Conservation (phyloP, 768 basidiomycete genomes). For the Udeniomyces megalosporus region DNA sequence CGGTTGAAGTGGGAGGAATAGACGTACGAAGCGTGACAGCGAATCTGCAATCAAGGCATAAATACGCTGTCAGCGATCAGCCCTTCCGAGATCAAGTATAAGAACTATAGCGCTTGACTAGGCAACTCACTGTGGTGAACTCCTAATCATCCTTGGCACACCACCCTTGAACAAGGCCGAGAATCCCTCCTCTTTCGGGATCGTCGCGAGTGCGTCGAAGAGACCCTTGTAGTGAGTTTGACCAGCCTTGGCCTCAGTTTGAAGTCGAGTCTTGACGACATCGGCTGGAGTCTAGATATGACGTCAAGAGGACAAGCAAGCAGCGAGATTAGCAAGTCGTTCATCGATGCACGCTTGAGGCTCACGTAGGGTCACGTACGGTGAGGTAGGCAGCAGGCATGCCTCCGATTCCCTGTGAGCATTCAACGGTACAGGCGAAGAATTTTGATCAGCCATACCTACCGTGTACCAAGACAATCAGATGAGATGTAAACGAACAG, state of each 20-base stretch:
- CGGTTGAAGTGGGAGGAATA: neutral
- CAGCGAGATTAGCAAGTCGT: neutral
- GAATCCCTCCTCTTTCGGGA: slow-evolving; percentile 44
- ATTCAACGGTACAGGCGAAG: slow-evolving; percentile 18
- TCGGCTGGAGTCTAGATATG: slow-evolving; percentile 39
- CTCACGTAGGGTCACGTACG: slow-evolving; percentile 53
- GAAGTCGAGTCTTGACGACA: slow-evolving; percentile 82
- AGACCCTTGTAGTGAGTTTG: slow-evolving; percentile 84
- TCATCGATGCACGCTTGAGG: neutral
- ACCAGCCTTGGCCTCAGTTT: slow-evolving; percentile 80
- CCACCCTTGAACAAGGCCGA: slow-evolving; percentile 81
- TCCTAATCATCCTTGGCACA: slow-evolving; percentile 67
- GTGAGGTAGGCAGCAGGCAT: slow-evolving; percentile 68
- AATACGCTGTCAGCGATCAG: neutral
- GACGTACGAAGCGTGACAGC: slow-evolving; percentile 16
- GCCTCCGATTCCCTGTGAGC: slow-evolving; percentile 42
- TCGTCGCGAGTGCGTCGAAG: slow-evolving; percentile 73
- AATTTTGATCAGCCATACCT: neutral
- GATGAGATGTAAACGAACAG: slow-evolving; percentile 34
- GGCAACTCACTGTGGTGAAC: slow-evolving; percentile 44
- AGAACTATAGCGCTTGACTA: neutral
- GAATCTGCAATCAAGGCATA: slow-evolving; percentile 2
- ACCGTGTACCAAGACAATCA: slow-evolving; percentile 35
- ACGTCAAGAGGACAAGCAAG: neutral
- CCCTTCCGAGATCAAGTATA: neutral